Percentiles rank a stretch among this genome's conserved stretches.
Evolutionary conservation across 306 rosid genomes (phyloP).

Genomic region (Vachellia collinsii): DNA sequence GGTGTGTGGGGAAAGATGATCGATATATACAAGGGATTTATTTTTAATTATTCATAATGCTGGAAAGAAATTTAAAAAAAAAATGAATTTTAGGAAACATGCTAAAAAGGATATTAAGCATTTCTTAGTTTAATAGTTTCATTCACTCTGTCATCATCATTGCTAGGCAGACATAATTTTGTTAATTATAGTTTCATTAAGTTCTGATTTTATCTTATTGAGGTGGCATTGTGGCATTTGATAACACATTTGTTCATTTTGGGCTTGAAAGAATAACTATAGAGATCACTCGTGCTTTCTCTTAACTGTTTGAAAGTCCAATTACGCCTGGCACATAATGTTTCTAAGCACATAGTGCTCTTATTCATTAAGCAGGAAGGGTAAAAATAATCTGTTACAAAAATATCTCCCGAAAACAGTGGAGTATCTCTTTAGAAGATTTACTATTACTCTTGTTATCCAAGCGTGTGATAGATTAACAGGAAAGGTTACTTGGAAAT

Average conservation of each 20-base stretch:
- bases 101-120: not conserved
- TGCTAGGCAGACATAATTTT: not conserved
- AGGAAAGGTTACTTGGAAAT: not conserved
- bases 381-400: not conserved
- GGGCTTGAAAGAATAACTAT: not conserved
- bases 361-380: not conserved
- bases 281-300: not conserved
- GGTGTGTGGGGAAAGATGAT: not conserved
- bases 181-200: not conserved
- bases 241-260: not conserved
- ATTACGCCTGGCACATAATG: not conserved
- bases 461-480: not conserved
- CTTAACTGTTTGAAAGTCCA: not conserved
- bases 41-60: not conserved
- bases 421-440: not conserved
- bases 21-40: not conserved
- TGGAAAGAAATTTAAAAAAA: not conserved
- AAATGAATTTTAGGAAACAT: not conserved
- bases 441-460: not conserved
- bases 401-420: not conserved
- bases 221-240: not conserved
- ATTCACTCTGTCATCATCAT: not conserved
- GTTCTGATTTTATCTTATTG: not conserved
- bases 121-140: not conserved
- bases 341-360: not conserved